Evolutionary conservation across 345 rosid genomes (phyloP), one percentile per base, ranked within the genome.

Genomic region (Dipteronia dyeriana): DNA sequence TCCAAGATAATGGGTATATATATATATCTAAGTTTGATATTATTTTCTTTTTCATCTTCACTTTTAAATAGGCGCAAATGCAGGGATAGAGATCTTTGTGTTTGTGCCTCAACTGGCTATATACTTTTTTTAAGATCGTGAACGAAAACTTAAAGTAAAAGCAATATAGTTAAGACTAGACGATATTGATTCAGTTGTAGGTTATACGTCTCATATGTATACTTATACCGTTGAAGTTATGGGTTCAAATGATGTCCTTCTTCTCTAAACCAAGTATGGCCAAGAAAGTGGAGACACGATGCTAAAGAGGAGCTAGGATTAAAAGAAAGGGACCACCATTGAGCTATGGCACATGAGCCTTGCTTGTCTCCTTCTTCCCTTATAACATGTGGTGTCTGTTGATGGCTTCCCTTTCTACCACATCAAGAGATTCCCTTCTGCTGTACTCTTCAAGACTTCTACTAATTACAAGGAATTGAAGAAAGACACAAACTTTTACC

Each of bases 311-410:
- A 49, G 39, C 38, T 34, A 34, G 45, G 68, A 57, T 73, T 23
- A 11, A 20, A 22, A 29, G 13, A 2, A 38, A 43, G 73, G 85
- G 77, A 69, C 82, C 79, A 79, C 69, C 29, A 56, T 34, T 1
- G 19, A 29, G 20, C 25, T 9, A 62, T 19, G 70, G 76, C 81
- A 84, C 77, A 66, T 84, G 87, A 76, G 62, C 75, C 19, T 71
- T 7, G 13, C 31, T 84, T 80, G 86, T 84, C 82, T 53, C 49
- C 17, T 68, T 54, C 19, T 78, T 70, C 25, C 12, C 23, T 12
- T 16, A 9, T 22, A 68, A 61, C 75, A 38, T 75, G 74, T 63
- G 79, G 67, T 70, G 59, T 69, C 71, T 38, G 23, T 51, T 38
- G 43, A 26, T 56, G 66, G 39, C 34, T 66, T 41, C 22, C 19